These are phyloP conservation scores for Colletotrichum echinochloae DNA, from an alignment of 2,329 filamentous ascomycete genomes.

Conservation along the genomic window DNA sequence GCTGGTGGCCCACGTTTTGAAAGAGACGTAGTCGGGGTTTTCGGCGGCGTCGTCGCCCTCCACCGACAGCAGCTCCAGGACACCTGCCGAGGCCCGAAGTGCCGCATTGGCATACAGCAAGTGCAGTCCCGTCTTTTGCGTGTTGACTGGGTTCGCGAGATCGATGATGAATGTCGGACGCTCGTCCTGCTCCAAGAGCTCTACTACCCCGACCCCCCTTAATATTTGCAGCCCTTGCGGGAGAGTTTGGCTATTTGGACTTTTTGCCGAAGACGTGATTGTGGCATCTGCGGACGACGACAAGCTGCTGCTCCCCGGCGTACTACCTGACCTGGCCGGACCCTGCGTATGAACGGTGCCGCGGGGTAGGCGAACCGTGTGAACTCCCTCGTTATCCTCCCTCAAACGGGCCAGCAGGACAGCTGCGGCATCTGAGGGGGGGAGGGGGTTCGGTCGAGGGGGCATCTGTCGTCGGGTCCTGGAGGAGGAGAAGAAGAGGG, in stretches of 20 bases:
- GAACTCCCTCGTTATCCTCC: conserved; percentile 61
- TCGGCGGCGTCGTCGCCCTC: conserved; percentile 57
- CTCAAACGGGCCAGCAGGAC: conserved; percentile 61
- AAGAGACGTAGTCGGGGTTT: conserved; percentile 66
- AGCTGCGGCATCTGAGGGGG: conserved; percentile 55
- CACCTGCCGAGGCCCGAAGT: conserved; percentile 66
- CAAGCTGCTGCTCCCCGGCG: conserved; percentile 61
- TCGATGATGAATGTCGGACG: conserved; percentile 83
- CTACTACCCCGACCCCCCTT: conserved; percentile 74
- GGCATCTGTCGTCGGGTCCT: conserved; percentile 51
- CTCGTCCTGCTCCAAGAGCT: conserved; percentile 81
- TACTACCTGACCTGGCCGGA: conserved; percentile 62
- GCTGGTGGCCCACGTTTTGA: conserved; percentile 77
- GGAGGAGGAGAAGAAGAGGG: conserved; percentile 63
- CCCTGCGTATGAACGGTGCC: conserved; percentile 62
- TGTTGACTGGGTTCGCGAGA: conserved; percentile 68
- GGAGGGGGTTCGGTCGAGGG: conserved; percentile 53
- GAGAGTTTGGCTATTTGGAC: conserved; percentile 62
- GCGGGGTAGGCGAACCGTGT: conserved; percentile 66
- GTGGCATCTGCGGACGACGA: conserved; percentile 62
- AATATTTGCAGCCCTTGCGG: conserved; percentile 67
- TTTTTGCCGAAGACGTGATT: conserved; percentile 45
- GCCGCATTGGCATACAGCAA: conserved; percentile 77
- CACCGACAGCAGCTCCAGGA: conserved; percentile 68
- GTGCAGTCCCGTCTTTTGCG: conserved; percentile 64